A percentile compares a stretch with the other conserved stretches of the same genome.
Evolutionary conservation across 345 rosid genomes (phyloP).

Genomic region (Pistacia integerrima): DNA sequence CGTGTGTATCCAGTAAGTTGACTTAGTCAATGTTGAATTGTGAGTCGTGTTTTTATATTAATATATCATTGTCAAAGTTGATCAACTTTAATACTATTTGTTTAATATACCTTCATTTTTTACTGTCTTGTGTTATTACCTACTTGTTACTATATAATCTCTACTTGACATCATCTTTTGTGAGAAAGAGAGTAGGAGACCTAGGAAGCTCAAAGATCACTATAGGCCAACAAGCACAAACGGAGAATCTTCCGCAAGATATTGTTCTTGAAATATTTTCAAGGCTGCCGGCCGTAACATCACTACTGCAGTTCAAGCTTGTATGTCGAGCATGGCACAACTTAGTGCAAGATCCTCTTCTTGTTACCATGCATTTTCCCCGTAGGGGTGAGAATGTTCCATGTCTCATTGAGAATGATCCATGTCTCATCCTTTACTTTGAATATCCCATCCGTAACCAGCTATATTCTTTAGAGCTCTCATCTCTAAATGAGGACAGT

Average conservation of each 20-base stretch:
- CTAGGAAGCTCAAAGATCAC: neutral
- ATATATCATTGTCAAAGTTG: no score
- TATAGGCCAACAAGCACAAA: neutral
- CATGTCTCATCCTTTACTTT: conserved; percentile 42
- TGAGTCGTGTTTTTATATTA: no score
- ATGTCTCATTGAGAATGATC: conserved; percentile 35
- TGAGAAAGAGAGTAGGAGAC: neutral
- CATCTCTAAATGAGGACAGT: neutral
- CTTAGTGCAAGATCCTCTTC: conserved; percentile 30
- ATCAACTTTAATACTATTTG: no score
- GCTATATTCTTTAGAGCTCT: conserved; percentile 39
- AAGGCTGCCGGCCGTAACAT: conserved; percentile 40
- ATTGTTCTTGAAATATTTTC: conserved; percentile 33
- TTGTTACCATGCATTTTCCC: conserved; percentile 21
- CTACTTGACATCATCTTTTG: no score
- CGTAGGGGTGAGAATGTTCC: conserved; percentile 27
- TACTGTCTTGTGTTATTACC: no score
- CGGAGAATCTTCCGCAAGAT: conserved; percentile 39
- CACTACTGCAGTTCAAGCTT: conserved; percentile 38
- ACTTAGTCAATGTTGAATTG: no score
- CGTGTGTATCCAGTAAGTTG: no score
- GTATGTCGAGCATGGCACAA: conserved; percentile 45
- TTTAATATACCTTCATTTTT: no score
- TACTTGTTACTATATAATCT: no score
- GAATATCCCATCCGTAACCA: conserved; percentile 44